Base-by-base conservation (phyloP, 164 flowering plant genomes). In the Macadamia tetraphylla region DNA sequence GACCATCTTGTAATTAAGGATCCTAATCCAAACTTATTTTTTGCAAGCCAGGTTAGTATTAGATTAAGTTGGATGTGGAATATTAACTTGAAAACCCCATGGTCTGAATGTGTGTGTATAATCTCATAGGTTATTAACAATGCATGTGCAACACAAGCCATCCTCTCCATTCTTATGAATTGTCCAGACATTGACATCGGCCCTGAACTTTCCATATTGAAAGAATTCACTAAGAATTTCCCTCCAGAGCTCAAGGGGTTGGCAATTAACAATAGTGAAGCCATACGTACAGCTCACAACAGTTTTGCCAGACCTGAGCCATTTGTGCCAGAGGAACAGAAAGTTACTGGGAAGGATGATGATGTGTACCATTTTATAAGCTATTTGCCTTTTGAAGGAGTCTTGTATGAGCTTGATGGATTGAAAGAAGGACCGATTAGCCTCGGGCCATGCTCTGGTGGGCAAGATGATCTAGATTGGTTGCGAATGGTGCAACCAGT, bases 91-190 rank as follows among this genome's bases (percentile, higher is more conserved):
- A 6, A 17, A 32, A 35, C 23, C 8, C 58, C 53, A n/a, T 29
- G 12, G 6, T 58, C 31, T 63, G 29, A 46, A 43, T 53, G 42
- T 64, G 23, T 23, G 23, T 23, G 23, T 5, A 29, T 69, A 6
- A 74, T 40, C 13, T 67, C 53, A 29, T 77, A 95, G 99, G 98
- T 95, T 61, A 95, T 95, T 42, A 95, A 95, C 57, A 95, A 95
- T 78, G 99, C 99, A 46, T 95, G 99, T 84, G 99, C 99, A 55
- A 95, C 98, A 53, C 99, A 95, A 78, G 99, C 99, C 10, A 92
- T 95, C 71, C 84, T 95, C 67, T 90, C 98, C 12, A 95, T 95
- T 68, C 92, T 95, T 29, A 65, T 95, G 87, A 95, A 95, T 79
- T 81, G 87, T 65, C 88, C 96, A 5, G 97, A 88, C 32, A 75